phyloP scores from a whole-genome alignment of 2,329 filamentous ascomycete genomes.

The Curvularia spicifera region DNA sequence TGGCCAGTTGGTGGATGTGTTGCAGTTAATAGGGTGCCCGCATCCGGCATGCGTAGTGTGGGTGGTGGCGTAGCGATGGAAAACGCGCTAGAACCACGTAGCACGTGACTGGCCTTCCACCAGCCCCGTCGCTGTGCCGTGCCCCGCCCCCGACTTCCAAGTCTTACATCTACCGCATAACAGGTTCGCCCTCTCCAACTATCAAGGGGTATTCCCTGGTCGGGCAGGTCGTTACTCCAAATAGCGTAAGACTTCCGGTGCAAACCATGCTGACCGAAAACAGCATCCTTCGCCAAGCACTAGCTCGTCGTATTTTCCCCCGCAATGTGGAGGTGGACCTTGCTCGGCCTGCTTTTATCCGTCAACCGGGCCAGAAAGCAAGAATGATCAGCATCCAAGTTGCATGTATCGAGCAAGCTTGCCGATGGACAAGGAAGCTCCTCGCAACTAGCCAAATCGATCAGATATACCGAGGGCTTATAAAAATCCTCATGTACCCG shows the following conservation, averaged over 20 bases:
- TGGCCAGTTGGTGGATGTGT: conserved; percentile 33
- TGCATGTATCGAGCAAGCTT: conserved; percentile 24
- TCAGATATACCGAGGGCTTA: conserved; percentile 14
- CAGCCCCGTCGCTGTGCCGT: background rate
- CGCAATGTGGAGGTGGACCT: conserved; percentile 19
- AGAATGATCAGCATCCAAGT: conserved; percentile 23
- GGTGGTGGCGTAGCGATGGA: background rate
- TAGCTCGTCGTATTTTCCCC: conserved; percentile 14
- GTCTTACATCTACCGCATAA: background rate
- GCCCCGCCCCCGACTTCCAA: background rate
- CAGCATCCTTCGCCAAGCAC: conserved; percentile 13
- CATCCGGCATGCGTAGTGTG: background rate
- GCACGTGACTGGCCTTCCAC: conserved; percentile 5
- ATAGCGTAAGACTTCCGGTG: conserved; percentile 17
- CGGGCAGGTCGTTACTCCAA: background rate
- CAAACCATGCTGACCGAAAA: background rate
- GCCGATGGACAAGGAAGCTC: conserved; percentile 15
- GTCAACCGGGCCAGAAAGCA: conserved; percentile 24
- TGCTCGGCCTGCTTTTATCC: conserved; percentile 33
- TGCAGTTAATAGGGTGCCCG: conserved; percentile 12
- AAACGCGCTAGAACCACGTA: conserved; percentile 16
- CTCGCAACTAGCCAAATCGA: conserved; percentile 15
- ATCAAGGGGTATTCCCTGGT: background rate
- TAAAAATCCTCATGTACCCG: conserved; percentile 17
- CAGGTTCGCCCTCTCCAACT: background rate